Base-by-base conservation (phyloP, 768 basidiomycete species). In the Lyophyllum shimeji region DNA sequence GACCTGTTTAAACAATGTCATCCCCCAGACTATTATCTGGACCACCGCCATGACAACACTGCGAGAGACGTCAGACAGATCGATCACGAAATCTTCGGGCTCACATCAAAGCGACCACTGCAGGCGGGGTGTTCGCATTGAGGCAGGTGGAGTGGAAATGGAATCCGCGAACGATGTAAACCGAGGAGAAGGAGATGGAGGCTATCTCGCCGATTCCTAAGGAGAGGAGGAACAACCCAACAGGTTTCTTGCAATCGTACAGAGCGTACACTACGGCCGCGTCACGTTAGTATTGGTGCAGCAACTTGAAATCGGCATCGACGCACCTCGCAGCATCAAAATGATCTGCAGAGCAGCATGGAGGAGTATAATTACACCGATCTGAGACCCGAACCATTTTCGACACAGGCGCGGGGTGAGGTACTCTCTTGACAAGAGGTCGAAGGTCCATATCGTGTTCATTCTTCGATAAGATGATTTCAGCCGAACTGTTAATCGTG, bases 251-350 rank as follows among this genome's bases (percentile, higher is more conserved):
- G 21, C 51, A 44, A 12, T 52, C 42, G 20, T 52, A 52, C 20
- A 52, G 18, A 8, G 51, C 51, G 17, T 42, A 52, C 4, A 52
- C 51, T 52, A 20, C 27, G 23, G 12, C 15, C 33, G 25, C n/a
- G 24, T 33, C 33, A 31, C 6, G 21, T 17, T 46, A 34, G 8
- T 2, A 17, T 1, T 3, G 52, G 2, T 29, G 4, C 15, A 11
- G n/a, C 3, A 21, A 13, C 15, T n/a, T n/a, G 9, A 18, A 25
- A 33, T 34, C 9, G 29, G 9, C 5, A 29, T 29, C 29, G n/a
- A 52, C 51, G 7, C 20, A 52, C 51, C 51, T 29, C 51, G 51
- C 23, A 52, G 27, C 51, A 52, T 52, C 40, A 52, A 40, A 29
- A 52, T 52, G 24, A 44, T 17, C 17, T 52, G 23, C 7, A 44